Evolutionary conservation across 1,284 basidiomycete species (phyloP).

Genomic region (Fomitopsis pinicola): DNA sequence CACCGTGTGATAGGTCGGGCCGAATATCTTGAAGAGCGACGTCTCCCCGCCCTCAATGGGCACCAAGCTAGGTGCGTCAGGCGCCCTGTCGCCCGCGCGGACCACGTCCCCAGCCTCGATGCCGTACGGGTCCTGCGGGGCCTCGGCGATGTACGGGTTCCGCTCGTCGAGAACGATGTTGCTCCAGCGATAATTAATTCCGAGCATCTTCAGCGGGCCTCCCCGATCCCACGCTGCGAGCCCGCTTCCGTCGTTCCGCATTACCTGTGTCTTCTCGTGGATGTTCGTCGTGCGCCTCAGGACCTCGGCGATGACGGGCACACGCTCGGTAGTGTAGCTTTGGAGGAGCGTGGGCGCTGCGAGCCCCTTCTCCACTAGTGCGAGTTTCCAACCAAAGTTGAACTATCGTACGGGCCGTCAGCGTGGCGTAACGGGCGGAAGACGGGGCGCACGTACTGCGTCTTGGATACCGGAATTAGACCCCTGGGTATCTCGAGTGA

Average conservation of each 20-base stretch:
- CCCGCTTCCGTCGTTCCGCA: not conserved
- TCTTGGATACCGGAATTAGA: conserved; percentile 10
- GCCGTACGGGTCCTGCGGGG: not conserved
- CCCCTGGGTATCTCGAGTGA: not conserved
- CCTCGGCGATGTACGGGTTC: not conserved
- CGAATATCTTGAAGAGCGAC: conserved; percentile 21
- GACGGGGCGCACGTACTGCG: not conserved
- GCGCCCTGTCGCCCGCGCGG: conserved; percentile 40
- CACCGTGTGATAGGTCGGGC: conserved; percentile 20
- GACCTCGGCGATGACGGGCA: conserved; percentile 24
- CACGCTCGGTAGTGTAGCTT: conserved; percentile 24
- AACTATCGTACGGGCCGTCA: conserved; percentile 11
- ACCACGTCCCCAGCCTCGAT: not conserved
- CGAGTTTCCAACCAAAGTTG: conserved; percentile 30
- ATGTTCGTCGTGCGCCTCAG: conserved; percentile 15
- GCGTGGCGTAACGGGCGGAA: not conserved
- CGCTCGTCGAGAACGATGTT: conserved; percentile 26
- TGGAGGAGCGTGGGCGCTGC: conserved; percentile 19
- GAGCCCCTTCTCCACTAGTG: conserved; percentile 23
- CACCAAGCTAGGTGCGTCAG: conserved; percentile 32
- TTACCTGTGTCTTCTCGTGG: conserved; percentile 1
- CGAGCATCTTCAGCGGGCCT: conserved; percentile 32
- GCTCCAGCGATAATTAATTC: conserved; percentile 44
- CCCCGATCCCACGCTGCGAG: conserved; percentile 2
- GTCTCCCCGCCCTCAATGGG: conserved; percentile 1